Evolutionary conservation across 1,284 basidiomycete genomes (phyloP), one percentile per base, ranked within the genome.

Genomic region (Fomes fomentarius): DNA sequence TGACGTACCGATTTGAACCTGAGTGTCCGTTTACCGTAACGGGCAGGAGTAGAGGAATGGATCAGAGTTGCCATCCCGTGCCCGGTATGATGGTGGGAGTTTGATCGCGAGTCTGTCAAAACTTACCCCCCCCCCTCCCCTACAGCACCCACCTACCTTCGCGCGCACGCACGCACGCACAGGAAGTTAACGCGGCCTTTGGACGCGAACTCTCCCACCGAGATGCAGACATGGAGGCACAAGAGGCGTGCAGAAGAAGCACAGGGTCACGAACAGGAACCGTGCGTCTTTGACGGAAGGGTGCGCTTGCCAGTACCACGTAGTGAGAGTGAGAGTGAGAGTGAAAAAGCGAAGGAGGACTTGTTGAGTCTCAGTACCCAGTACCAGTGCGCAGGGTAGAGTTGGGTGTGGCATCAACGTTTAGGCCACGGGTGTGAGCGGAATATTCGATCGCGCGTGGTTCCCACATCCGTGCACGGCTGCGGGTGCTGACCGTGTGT

Each of bases 71-170:
- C 41, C 47, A 57, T 52, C 50, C 52, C 10, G 48, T 54, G 55
- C 54, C n/a, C 50, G 28, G 37, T 17, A 21, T 57, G 54, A 60
- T 50, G 50, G 54, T 57, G 58, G 52, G 58, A 60, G 28, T 54
- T 46, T 57, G 52, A 57, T 57, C 37, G 46, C 26, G 24, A 46
- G 45, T n/a, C n/a, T n/a, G n/a, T 17, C 46, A 22, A 39, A 47
- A 22, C 47, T 11, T 41, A n/a, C 3, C n/a, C 31, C 12, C 12
- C 31, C n/a, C 12, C 4, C 31, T 12, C 11, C 11, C 35, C n/a
- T 38, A 31, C 30, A 31, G 30, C 14, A 31, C 35, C 35, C n/a
- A 10, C 35, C 9, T 19, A 5, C 6, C 21, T 19, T n/a, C 17
- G 17, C 21, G 17, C 31, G n/a, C 35, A 19, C n/a, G n/a, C 47